phyloP scores from a whole-genome alignment of 148 eudicot genomes.

The Silene conica region DNA sequence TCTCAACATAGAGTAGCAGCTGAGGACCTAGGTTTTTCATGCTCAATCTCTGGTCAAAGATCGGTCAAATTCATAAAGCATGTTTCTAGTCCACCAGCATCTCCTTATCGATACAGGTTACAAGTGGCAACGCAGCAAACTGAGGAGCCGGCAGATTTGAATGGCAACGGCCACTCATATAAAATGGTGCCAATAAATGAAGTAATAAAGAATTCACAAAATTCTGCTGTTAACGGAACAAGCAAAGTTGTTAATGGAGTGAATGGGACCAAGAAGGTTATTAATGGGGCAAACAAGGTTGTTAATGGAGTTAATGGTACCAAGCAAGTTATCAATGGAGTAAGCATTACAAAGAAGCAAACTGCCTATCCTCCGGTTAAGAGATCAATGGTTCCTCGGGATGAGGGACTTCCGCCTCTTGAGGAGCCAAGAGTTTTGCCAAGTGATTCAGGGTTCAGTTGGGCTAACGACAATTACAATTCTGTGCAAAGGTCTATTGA shows the following conservation, averaged over 20 bases:
- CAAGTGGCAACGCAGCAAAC: slow-evolving; percentile 51
- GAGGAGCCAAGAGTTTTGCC: slow-evolving; percentile 79
- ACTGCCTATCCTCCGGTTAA: slow-evolving; percentile 35
- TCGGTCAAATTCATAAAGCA: slow-evolving; percentile 24
- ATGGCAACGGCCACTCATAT: slow-evolving; percentile 45
- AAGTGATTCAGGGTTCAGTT: slow-evolving; percentile 88
- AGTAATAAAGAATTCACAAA: slow-evolving; percentile 38
- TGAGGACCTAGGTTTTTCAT: slow-evolving; percentile 46
- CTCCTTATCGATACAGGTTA: slow-evolving; percentile 26
- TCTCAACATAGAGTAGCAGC: slow-evolving; percentile 37
- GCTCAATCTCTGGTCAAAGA: slow-evolving; percentile 43
- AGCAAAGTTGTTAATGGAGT: slow-evolving; percentile 29
- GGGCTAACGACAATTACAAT: slow-evolving; percentile 92
- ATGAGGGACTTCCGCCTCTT: slow-evolving; percentile 66
- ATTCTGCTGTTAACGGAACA: slow-evolving; percentile 20
- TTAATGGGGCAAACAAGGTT: slow-evolving; percentile 52
- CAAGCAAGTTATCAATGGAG: slow-evolving; percentile 39
- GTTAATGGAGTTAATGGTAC: slow-evolving; percentile 19
- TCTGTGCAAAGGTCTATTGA: slow-evolving; percentile 70
- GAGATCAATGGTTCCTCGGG: slow-evolving; percentile 28
- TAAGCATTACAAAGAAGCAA: slow-evolving; percentile 50
- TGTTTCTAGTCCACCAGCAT: slow-evolving; percentile 17
- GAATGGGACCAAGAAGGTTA: slow-evolving; percentile 49
- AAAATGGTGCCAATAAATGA: slow-evolving; percentile 78
- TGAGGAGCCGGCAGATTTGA: slow-evolving; percentile 41